Evolutionary conservation across 108 stramenopile genomes (phyloP), one percentile per base, ranked within the genome.

Genomic region (Skeletonema costatum): DNA sequence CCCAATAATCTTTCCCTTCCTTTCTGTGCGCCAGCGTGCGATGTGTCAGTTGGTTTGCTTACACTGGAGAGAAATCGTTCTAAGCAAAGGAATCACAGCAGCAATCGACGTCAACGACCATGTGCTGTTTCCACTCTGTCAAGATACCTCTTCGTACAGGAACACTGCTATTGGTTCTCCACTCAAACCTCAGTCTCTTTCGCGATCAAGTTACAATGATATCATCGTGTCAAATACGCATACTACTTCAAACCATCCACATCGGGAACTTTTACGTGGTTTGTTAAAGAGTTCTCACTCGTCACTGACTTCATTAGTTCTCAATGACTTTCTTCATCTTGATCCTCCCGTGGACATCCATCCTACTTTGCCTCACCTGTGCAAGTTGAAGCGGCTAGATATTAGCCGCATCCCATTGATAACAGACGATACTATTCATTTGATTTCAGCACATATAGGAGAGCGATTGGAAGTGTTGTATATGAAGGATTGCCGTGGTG

Each of bases 391-490:
- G 32, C 58, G 64, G 21, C 61, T 91, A 12, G 88, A 91, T 60
- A 72, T 91, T 5, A 86, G 85, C 25, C 76, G 86, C 6, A 86
- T 88, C 65, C 48, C 50, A 29, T 51, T 73, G n/a, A 68, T 91
- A n/a, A 77, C 87, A 42, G 82, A 91, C 65, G 77, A 73, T 4
- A 91, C 90, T 5, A 68, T 91, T 6, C 31, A 76, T 17, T 77
- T 89, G 1, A 74, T 91, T 16, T 74, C 86, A 1, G 63, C 72
- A 41, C 82, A 76, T 32, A 50, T 82, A 6, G 69, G 59, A 32
- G 13, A 42, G 19, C 71, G 85, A 13, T 56, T 91, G 32, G 85
- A 84, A 68, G 90, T 91, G 3, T 53, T 91, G 32, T 91, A 91
- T 59, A 70, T 91, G 70, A 89, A 89, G 53, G 87, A 87, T 30